Percentiles rank a stretch among this genome's conserved stretches.
These are phyloP conservation scores for Rhizophagus sp. DNA, from an alignment of 192 early-diverging fungal genomes.

Conservation along the genomic window DNA sequence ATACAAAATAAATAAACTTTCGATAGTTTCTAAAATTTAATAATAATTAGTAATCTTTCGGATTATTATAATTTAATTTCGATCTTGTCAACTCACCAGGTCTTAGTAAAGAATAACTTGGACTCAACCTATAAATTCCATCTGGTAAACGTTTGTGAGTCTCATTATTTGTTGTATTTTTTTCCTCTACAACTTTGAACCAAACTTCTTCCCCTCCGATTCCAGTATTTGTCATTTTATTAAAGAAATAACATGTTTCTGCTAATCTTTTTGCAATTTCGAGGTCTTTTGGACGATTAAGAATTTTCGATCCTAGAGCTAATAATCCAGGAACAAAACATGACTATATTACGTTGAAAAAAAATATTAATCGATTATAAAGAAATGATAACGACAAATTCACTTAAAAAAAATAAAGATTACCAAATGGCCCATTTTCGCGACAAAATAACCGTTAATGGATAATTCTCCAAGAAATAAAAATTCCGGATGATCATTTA, in stretches of 20 bases:
- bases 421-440: slow-evolving; percentile 42
- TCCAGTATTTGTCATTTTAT: slow-evolving; percentile 46
- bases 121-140: neutral
- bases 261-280: slow-evolving; percentile 41
- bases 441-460: neutral
- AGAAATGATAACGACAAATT: neutral
- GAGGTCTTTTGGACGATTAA: slow-evolving; percentile 38
- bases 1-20: slow-evolving; percentile 75
- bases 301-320: slow-evolving; percentile 46
- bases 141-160: slow-evolving; percentile 26
- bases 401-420: neutral
- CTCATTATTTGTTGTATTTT: slow-evolving; percentile 6
- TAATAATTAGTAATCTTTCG: too few species aligned
- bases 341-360: slow-evolving; percentile 35
- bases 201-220: slow-evolving; percentile 51
- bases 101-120: neutral
- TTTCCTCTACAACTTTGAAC: neutral
- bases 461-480: slow-evolving; percentile 31
- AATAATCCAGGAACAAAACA: slow-evolving; percentile 58
- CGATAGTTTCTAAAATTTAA: slow-evolving; percentile 56
- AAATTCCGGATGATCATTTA: slow-evolving; percentile 28
- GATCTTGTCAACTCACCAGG: neutral
- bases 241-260: slow-evolving; percentile 51
- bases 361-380: slow-evolving; percentile 21
- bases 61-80: neutral